Base-by-base conservation (phyloP, 352 stramenopile genomes). In the Peronospora destructor region DNA sequence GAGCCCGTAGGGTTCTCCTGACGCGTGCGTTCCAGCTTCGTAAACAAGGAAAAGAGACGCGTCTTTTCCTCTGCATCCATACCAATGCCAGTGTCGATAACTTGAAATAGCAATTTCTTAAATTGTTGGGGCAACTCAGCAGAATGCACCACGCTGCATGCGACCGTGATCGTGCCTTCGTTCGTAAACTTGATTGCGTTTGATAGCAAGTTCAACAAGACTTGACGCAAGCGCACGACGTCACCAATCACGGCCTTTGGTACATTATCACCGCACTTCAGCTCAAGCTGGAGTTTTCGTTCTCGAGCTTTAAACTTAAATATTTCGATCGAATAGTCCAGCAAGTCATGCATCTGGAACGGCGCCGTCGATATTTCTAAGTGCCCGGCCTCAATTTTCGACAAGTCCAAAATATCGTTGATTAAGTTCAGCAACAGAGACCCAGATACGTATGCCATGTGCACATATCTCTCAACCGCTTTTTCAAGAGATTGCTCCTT, bases 361-460 rank as follows among this genome's bases (percentile, higher is more conserved):
- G 76, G 76, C 0, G 86, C 84, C 10, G 71, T 66, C 13, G 92
- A 84, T 10, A 95, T 83, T 41, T 93, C 82, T 26, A 96, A 61
- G 42, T 96, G 82, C 0, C 89, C 89, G 47, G 85, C 84, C 66
- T 97, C 89, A 26, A 96, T 88, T 60, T 96, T 97, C 17, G 78
- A 95, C 58, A 94, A 76, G 38, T 63, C 55, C 8, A 63, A 6
- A 14, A 63, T 63, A 26, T 63, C 55, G 36, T 63, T 63, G 35
- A 63, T 63, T 19, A 63, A 21, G 30, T 63, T 63, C 17, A 63
- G 37, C 2, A 63, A 38, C 6, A 63, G 55, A n/a, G 55, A 63
- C 3, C 55, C 55, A 1, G 55, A 63, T 28, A 63, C 55, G 29
- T 63, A 63, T 7, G 77, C 77, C 64, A 89, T 91, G 61, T 91